Evolutionary conservation across 495 filamentous ascomycete genomes (phyloP).

Genomic region (Tuber microsphaerosporum): DNA sequence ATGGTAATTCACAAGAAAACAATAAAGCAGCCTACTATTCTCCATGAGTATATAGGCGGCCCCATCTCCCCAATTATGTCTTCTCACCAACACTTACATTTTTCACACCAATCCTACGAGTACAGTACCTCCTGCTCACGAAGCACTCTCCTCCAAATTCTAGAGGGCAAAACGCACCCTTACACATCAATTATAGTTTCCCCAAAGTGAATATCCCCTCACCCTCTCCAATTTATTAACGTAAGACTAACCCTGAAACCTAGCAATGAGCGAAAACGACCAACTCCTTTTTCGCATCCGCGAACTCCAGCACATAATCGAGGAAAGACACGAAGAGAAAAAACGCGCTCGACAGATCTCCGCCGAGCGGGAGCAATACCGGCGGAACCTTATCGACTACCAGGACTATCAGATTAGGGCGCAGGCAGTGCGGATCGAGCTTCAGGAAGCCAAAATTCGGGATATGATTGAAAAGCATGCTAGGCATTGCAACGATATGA

Average conservation of each 20-base stretch:
- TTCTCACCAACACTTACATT: neutral
- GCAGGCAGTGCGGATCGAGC: neutral
- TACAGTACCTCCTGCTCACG: neutral
- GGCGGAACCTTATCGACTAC: neutral
- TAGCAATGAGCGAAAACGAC: neutral
- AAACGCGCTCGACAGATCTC: neutral
- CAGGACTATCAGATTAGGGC: neutral
- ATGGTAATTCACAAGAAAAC: neutral
- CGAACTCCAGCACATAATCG: neutral
- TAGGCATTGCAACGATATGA: neutral
- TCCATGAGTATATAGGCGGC: neutral
- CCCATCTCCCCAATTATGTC: neutral
- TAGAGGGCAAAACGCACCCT: too few relatives aligned
- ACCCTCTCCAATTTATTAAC: neutral
- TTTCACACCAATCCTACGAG: neutral
- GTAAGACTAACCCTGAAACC: neutral
- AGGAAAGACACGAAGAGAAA: neutral
- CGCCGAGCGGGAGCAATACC: neutral
- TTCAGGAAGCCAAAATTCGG: neutral
- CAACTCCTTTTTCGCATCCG: neutral
- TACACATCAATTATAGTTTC: neutral
- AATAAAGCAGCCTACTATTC: neutral
- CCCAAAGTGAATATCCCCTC: neutral
- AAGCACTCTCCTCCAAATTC: neutral
- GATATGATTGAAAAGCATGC: neutral